Evolutionary conservation across 495 filamentous ascomycete species (phyloP), one percentile per base, ranked within the genome.

Genomic region (Penicillium malachiteum): DNA sequence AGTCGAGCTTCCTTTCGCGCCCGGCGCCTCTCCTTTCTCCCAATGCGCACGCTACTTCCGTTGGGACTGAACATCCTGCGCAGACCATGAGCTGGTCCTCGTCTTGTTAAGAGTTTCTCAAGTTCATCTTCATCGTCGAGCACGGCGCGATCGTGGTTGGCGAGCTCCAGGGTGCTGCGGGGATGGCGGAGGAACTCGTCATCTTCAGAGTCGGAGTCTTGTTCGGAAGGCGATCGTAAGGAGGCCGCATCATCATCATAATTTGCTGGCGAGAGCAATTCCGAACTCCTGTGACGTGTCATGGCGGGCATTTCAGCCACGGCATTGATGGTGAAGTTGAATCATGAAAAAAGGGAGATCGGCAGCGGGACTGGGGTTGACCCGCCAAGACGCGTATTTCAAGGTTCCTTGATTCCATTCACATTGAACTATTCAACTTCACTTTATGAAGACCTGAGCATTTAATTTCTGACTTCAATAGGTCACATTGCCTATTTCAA

Each of bases 101-200:
- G 73, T 35, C 71, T 68, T 37, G 83, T 73, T 37, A 97, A 77
- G 41, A 96, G 69, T 56, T 87, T 83, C 63, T 95, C 92, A 44
- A 87, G 76, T 65, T 97, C 92, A 53, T 96, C 92, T 73, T 97
- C 92, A 57, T 94, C 90, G 41, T 88, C 81, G 55, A 96, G 68
- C 0, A 96, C 86, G n/a, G 85, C 78, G 44, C 83, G 80, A 64
- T 95, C 92, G 67, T 88, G 82, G 21, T 83, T 78, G 11, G 82
- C 76, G 26, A 91, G 74, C 65, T 96, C 91, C 43, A 81, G 71
- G 57, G 88, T 90, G 46, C 83, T 88, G 12, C 88, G 80, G 32
- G 82, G 81, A 10, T 79, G 78, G 50, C 78, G 73, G 26, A 86
- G 74, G 51, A 88, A 74, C 55, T 86, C 81, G 65, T 92, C 88